phyloP scores from a whole-genome alignment of 345 rosid species.

The Gossypium rotundifolium region DNA sequence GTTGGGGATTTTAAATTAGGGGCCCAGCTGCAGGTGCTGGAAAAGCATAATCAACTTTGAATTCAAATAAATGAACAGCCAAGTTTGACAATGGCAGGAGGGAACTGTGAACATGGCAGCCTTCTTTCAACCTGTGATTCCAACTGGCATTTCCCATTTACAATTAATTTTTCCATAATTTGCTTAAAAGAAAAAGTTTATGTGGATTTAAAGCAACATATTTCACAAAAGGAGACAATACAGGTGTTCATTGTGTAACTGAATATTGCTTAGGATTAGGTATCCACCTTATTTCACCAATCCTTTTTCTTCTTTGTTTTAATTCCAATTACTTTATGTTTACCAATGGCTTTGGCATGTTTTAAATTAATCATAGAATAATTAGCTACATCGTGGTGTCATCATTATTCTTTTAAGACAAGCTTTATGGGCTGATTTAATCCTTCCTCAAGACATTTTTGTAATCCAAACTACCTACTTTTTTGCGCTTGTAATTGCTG shows the following conservation, averaged over 20 bases:
- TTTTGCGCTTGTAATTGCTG: not conserved
- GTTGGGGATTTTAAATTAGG: not conserved
- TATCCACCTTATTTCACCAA: no score
- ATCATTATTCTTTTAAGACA: not conserved
- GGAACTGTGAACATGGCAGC: not conserved
- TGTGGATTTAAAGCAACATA: not conserved
- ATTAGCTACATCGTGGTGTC: not conserved
- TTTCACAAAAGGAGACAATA: not conserved
- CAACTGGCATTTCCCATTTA: conserved; percentile 5
- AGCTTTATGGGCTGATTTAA: not conserved
- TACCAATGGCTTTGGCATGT: not conserved
- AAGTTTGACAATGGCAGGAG: not conserved
- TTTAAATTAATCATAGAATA: not conserved
- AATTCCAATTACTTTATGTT: not conserved
- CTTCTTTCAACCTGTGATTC: not conserved
- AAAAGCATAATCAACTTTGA: not conserved
- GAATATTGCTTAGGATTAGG: not conserved
- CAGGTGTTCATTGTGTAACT: not conserved
- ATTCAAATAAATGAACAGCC: not conserved
- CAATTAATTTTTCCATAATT: not conserved
- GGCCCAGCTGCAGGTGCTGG: not conserved
- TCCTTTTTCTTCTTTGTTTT: not conserved
- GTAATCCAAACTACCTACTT: not conserved
- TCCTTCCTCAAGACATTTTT: not conserved
- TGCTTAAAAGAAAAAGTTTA: not conserved